Evolutionary conservation across 1,139 yeast genomes (phyloP).

Genomic region (Candida sojae): DNA sequence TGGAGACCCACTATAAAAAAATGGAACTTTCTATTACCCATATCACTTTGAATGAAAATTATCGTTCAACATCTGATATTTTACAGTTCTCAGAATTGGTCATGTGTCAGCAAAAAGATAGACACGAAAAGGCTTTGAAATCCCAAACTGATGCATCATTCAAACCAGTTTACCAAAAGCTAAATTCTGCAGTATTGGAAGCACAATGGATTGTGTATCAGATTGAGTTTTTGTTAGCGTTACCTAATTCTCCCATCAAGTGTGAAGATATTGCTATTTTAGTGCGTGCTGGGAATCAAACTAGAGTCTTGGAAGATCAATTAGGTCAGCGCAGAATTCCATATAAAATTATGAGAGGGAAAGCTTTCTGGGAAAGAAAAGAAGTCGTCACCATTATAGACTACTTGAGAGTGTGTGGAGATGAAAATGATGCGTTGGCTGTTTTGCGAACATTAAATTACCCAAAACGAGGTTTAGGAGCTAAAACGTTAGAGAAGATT

Average conservation of each 20-base stretch:
- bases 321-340: slow-evolving; percentile 59
- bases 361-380: slow-evolving; percentile 76
- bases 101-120: slow-evolving; percentile 59
- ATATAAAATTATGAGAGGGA: slow-evolving; percentile 67
- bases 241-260: slow-evolving; percentile 38
- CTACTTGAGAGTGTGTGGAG: slow-evolving; percentile 60
- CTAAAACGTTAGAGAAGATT: slow-evolving; percentile 40
- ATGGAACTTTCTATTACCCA: slow-evolving; percentile 19
- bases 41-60: slow-evolving; percentile 65
- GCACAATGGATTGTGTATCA: slow-evolving; percentile 61
- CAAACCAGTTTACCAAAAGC: slow-evolving; percentile 49
- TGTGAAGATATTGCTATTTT: slow-evolving; percentile 70
- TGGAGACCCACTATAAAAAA: slow-evolving; percentile 50
- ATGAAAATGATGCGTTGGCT: slow-evolving; percentile 30
- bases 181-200: slow-evolving; percentile 49
- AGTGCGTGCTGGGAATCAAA: slow-evolving; percentile 61
- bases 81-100: slow-evolving; percentile 64
- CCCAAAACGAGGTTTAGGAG: slow-evolving; percentile 77
- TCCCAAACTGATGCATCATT: slow-evolving; percentile 46
- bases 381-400: slow-evolving; percentile 68
- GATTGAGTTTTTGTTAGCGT: slow-evolving; percentile 43
- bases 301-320: slow-evolving; percentile 62
- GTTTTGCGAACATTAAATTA: slow-evolving; percentile 55
- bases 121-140: slow-evolving; percentile 44
- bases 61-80: slow-evolving; percentile 75